Evolutionary conservation across 495 filamentous ascomycete genomes (phyloP).

Genomic region (Clohesyomyces aquaticus): DNA sequence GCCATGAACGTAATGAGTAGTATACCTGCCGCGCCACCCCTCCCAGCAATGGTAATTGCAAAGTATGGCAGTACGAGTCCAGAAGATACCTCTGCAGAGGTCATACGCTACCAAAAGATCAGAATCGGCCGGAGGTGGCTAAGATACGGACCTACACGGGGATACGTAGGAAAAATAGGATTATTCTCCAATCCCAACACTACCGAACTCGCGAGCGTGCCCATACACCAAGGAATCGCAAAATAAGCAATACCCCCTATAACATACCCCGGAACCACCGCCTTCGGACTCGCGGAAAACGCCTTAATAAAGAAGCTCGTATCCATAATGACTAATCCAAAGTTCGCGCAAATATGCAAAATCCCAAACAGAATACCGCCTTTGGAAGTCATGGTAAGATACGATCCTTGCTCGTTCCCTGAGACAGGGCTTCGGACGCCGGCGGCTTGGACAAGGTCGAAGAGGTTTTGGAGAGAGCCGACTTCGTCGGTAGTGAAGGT

Average conservation of each 20-base stretch:
- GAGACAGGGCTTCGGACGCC: constrained; percentile 22
- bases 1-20: constrained; percentile 55
- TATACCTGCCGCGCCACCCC: constrained; percentile 50
- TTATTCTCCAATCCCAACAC: constrained; percentile 50
- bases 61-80: constrained; percentile 53
- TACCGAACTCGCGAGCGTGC: constrained; percentile 51
- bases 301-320: constrained; percentile 56
- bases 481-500: constrained; percentile 35
- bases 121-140: not conserved
- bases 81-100: constrained; percentile 46
- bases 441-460: constrained; percentile 36
- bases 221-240: constrained; percentile 52
- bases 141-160: constrained; percentile 43
- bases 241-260: constrained; percentile 54
- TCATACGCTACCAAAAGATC: constrained; percentile 45
- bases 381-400: constrained; percentile 40
- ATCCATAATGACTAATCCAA: constrained; percentile 48
- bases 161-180: constrained; percentile 52
- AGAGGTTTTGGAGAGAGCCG: constrained; percentile 33
- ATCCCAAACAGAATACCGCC: constrained; percentile 37
- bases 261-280: constrained; percentile 53
- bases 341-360: constrained; percentile 38
- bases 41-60: constrained; percentile 51
- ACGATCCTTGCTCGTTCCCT: constrained; percentile 39
- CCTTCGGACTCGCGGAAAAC: constrained; percentile 49